Evolutionary conservation across 148 eudicot species (phyloP).

Genomic region (Rhododendron ferrugineum): DNA sequence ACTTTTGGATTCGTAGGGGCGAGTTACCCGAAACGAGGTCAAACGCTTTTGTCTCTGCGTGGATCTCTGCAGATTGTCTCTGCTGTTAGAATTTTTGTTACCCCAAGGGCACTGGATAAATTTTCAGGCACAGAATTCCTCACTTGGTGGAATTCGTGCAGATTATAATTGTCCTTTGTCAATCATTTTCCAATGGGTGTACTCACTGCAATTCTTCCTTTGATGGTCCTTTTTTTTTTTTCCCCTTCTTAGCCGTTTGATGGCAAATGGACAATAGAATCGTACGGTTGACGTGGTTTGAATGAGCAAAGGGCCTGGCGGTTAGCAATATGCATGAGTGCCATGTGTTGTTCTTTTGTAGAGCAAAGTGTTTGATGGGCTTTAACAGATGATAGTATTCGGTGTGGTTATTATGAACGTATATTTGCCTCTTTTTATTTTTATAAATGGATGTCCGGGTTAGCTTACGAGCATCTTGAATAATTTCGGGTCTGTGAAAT

Average conservation of each 20-base stretch:
- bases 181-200: background rate
- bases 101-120: background rate
- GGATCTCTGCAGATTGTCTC: no score
- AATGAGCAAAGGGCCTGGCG: background rate
- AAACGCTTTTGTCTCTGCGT: no score
- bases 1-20: no score
- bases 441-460: no score
- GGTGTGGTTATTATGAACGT: background rate
- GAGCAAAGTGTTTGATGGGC: background rate
- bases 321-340: conserved; percentile 3
- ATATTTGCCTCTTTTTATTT: background rate
- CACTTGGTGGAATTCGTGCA: background rate
- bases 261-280: background rate
- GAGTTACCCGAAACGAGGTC: no score
- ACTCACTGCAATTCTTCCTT: background rate
- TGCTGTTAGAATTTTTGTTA: no score
- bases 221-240: background rate
- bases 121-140: background rate
- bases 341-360: background rate
- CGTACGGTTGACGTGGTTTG: background rate
- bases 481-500: no score
- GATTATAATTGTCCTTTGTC: background rate
- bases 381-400: background rate
- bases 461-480: fast-evolving
- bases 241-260: background rate